Conservation (phyloP, 768 basidiomycete species). For the Russula olivacea region DNA sequence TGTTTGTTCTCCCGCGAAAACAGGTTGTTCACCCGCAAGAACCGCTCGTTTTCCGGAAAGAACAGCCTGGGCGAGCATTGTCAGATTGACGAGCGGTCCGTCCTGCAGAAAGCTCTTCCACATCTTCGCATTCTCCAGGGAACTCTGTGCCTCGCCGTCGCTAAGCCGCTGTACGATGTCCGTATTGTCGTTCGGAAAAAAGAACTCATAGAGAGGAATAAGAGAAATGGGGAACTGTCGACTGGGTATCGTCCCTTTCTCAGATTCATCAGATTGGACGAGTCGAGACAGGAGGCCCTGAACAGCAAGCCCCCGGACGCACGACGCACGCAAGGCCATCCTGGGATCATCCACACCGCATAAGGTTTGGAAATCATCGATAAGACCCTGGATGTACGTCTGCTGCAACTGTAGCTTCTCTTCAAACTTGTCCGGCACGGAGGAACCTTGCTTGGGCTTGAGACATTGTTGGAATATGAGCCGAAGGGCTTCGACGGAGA, state of each 20-base stretch:
- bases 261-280: not conserved
- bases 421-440: not conserved
- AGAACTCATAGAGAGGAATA: not conserved
- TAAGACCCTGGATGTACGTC: not conserved
- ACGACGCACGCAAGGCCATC: conserved; percentile 6
- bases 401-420: not conserved
- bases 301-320: conserved; percentile 2
- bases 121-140: not conserved
- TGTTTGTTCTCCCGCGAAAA: not conserved
- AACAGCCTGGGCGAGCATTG: not conserved
- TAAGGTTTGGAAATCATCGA: not conserved
- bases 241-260: not conserved
- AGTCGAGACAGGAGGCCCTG: not conserved
- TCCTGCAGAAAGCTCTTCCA: conserved; percentile 1
- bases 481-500: conserved; percentile 6
- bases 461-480: conserved; percentile 1
- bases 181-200: not conserved
- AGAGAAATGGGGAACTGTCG: not conserved
- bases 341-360: not conserved
- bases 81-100: conserved; percentile 11
- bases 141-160: not conserved
- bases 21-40: too few species aligned
- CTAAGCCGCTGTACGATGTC: too few species aligned
- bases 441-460: not conserved
- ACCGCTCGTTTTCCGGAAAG: not conserved